These are phyloP conservation scores for Chalaropsis thielavioides DNA, from an alignment of 2,329 filamentous ascomycete species.

Conservation along the genomic window DNA sequence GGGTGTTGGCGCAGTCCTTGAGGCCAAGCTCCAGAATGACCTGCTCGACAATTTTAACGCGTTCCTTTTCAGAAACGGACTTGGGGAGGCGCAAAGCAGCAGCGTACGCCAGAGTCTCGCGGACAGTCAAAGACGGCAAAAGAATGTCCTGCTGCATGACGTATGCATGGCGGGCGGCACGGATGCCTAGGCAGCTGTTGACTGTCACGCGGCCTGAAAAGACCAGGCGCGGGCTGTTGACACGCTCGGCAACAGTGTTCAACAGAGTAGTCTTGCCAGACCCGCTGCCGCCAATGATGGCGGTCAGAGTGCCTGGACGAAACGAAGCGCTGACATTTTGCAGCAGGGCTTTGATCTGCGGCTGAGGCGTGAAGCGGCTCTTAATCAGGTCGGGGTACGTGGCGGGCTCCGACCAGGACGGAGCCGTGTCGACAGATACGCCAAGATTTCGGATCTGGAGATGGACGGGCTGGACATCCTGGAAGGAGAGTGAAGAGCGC, in stretches of 20 bases:
- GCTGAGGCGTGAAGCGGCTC: slow-evolving; percentile 26
- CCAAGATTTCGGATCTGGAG: slow-evolving; percentile 39
- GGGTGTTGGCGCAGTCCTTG: slow-evolving; percentile 62
- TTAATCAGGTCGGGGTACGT: slow-evolving; percentile 32
- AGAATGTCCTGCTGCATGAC: slow-evolving; percentile 66
- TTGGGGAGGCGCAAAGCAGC: slow-evolving; percentile 56
- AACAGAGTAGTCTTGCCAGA: slow-evolving; percentile 59
- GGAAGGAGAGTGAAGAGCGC: slow-evolving; percentile 27
- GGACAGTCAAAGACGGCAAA: slow-evolving; percentile 56
- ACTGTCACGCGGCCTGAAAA: slow-evolving; percentile 45
- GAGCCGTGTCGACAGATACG: slow-evolving; percentile 44
- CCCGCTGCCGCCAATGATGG: slow-evolving; percentile 61
- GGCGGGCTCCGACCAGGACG: slow-evolving; percentile 35
- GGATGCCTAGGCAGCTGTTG: slow-evolving; percentile 41
- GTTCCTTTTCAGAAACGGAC: slow-evolving; percentile 43
- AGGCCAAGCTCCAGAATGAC: slow-evolving; percentile 62
- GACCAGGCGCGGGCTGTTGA: slow-evolving; percentile 39
- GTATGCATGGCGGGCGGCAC: slow-evolving; percentile 48
- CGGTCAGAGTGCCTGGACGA: slow-evolving; percentile 51
- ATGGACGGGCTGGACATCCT: slow-evolving; percentile 41
- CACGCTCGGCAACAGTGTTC: slow-evolving; percentile 56
- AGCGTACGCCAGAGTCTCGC: slow-evolving; percentile 60
- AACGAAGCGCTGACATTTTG: slow-evolving; percentile 50
- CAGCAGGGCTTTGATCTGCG: slow-evolving; percentile 39
- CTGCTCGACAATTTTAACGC: slow-evolving; percentile 52